A percentile compares a stretch with the other conserved stretches of the same genome.
These are phyloP conservation scores for Ailanthus altissimus DNA, from an alignment of 345 rosid species.

Conservation along the genomic window DNA sequence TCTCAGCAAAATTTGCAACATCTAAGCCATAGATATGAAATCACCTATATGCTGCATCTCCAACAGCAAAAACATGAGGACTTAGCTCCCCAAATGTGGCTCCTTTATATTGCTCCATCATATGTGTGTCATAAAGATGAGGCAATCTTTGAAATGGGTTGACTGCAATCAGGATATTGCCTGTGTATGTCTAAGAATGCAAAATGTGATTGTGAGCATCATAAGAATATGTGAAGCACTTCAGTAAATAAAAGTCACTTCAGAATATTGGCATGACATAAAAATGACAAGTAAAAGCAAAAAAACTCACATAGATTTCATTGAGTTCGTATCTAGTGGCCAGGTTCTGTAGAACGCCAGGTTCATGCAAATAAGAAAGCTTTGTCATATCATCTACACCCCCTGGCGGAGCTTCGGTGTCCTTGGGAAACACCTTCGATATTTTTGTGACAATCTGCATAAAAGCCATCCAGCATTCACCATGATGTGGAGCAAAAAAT, in stretches of 20 bases:
- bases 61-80: slow-evolving; percentile 95
- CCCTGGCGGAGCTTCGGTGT: slow-evolving; percentile 81
- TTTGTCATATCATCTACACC: slow-evolving; percentile 98
- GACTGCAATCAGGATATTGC: slow-evolving; percentile 83
- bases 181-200: slow-evolving; percentile 78
- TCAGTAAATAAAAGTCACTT: neutral
- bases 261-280: slow-evolving; percentile 14
- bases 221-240: slow-evolving; percentile 21
- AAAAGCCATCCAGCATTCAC: slow-evolving; percentile 8
- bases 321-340: slow-evolving; percentile 82
- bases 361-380: slow-evolving; percentile 91
- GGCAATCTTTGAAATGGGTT: slow-evolving; percentile 95
- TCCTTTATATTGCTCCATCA: slow-evolving; percentile 95
- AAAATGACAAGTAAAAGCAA: slow-evolving; percentile 19
- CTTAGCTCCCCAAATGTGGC: slow-evolving; percentile 80
- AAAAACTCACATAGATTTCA: slow-evolving; percentile 71
- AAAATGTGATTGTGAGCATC: slow-evolving; percentile 23
- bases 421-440: slow-evolving; percentile 70
- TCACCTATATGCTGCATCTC: slow-evolving; percentile 88
- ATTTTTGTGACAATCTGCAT: slow-evolving; percentile 65
- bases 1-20: neutral
- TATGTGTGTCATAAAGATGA: slow-evolving; percentile 84
- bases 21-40: neutral
- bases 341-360: slow-evolving; percentile 81
- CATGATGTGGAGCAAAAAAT: neutral